These are phyloP conservation scores for Trametes punicea DNA, from an alignment of 768 basidiomycete species.

Conservation along the genomic window DNA sequence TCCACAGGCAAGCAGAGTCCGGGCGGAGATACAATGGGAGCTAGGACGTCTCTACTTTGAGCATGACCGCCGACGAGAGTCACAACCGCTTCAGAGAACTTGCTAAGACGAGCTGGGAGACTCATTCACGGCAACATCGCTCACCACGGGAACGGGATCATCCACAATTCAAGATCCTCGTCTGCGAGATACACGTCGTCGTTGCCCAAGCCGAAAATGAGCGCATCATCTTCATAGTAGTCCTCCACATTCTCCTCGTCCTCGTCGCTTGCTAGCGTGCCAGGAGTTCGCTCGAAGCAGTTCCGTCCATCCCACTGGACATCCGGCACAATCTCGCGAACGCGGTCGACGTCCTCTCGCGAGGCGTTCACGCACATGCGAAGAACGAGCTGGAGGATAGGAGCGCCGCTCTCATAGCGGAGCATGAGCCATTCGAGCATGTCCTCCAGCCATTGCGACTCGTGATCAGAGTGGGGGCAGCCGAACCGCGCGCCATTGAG, in stretches of 20 bases:
- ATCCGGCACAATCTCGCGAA: not conserved
- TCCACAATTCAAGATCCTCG: conserved; percentile 1
- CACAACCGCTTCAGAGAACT: no score
- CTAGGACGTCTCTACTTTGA: no score
- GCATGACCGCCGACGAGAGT: no score
- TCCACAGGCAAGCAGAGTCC: no score
- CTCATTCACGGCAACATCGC: not conserved
- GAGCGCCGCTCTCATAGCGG: not conserved
- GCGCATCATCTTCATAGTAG: not conserved
- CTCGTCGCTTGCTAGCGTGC: not conserved
- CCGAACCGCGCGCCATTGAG: not conserved
- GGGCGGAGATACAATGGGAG: no score
- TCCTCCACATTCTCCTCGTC: not conserved
- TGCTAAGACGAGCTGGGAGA: no score
- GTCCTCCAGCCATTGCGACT: not conserved
- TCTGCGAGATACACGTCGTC: not conserved
- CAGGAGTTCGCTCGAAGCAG: not conserved
- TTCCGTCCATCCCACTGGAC: not conserved
- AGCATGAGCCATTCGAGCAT: not conserved
- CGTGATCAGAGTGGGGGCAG: not conserved
- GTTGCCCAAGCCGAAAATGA: not conserved
- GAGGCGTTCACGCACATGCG: not conserved
- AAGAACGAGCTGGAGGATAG: not conserved
- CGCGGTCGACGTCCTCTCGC: not conserved
- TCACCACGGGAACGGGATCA: conserved; percentile 2